A percentile compares a stretch with the other conserved stretches of the same genome.
Evolutionary conservation across 2,329 filamentous ascomycete genomes (phyloP).

Genomic region (Trichoderma cornu-damae): DNA sequence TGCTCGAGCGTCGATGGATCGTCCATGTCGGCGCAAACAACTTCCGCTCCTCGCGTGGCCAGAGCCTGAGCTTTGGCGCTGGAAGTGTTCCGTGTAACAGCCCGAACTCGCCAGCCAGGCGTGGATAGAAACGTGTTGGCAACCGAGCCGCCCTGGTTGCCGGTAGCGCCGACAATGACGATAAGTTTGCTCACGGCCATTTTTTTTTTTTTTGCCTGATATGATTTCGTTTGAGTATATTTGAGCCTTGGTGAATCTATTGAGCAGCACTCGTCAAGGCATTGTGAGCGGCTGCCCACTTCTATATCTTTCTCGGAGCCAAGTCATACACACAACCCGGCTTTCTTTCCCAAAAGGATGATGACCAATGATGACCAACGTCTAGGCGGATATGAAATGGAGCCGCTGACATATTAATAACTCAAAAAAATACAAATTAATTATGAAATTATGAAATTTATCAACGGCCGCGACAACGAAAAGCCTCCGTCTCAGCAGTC

Average conservation of each 20-base stretch:
- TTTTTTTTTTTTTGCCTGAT: too few species aligned
- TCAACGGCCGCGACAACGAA: background rate
- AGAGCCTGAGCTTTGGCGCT: constrained; percentile 22
- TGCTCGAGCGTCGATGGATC: constrained; percentile 17
- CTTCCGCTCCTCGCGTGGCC: constrained; percentile 21
- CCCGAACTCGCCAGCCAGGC: constrained; percentile 25
- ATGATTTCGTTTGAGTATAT: background rate
- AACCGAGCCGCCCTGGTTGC: constrained; percentile 24
- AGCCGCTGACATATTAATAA: background rate
- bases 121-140: constrained; percentile 19
- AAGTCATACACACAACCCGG: background rate
- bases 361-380: background rate
- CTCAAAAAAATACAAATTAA: background rate
- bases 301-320: background rate
- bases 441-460: too few species aligned
- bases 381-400: background rate
- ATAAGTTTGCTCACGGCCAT: background rate
- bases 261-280: background rate
- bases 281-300: background rate
- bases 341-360: too few species aligned
- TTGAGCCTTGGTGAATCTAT: background rate
- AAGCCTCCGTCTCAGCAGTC: background rate
- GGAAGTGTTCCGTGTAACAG: constrained; percentile 24
- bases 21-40: constrained; percentile 25
- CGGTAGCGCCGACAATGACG: constrained; percentile 3